Conservation (phyloP, 768 basidiomycete species). For the Rhizopogon vinicolor region DNA sequence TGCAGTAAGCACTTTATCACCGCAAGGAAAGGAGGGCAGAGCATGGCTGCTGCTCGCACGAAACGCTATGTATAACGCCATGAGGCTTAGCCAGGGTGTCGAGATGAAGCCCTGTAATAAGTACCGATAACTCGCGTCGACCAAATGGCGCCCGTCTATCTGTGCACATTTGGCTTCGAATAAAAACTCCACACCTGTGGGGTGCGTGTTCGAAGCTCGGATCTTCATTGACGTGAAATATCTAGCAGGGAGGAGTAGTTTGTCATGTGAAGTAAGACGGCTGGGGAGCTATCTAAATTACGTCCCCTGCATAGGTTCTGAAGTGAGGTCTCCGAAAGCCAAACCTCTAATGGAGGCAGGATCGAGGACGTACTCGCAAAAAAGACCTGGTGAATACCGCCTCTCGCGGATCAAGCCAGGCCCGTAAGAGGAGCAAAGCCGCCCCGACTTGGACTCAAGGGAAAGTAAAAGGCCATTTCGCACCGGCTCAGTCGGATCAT, state of each 20-base stretch:
- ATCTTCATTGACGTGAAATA: constrained; percentile 4
- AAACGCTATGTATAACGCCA: background rate
- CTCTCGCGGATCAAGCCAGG: background rate
- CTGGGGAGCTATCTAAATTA: background rate
- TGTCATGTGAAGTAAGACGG: background rate
- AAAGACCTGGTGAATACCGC: background rate
- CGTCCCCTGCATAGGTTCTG: background rate
- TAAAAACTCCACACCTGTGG: constrained; percentile 21
- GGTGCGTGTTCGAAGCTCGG: constrained; percentile 13
- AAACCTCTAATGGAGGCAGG: background rate
- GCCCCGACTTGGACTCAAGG: background rate
- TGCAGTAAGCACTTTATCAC: background rate
- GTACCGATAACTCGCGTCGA: background rate
- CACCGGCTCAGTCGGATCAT: background rate
- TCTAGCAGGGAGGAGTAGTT: background rate
- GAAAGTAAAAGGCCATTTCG: background rate
- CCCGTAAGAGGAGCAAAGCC: too few species aligned
- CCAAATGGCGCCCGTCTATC: background rate
- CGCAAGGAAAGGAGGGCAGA: background rate
- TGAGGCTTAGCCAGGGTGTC: background rate
- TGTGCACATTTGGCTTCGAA: background rate
- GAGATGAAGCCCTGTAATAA: background rate
- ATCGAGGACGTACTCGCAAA: background rate
- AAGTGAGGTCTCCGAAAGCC: background rate
- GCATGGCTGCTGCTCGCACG: background rate